phyloP scores from a whole-genome alignment of 768 basidiomycete genomes.

The Pholiota conissans region DNA sequence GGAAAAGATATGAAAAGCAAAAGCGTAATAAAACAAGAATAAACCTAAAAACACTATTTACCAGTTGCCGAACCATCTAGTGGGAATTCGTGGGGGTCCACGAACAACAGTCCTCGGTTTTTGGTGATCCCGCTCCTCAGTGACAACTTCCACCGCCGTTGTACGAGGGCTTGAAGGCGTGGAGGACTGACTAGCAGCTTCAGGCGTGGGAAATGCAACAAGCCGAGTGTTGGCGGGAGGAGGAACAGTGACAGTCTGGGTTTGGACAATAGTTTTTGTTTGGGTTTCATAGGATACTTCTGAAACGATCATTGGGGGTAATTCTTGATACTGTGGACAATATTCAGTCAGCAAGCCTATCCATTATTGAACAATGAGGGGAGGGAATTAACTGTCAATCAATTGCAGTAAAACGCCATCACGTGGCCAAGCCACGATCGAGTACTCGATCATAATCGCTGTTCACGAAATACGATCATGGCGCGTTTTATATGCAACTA shows the following conservation, averaged over 20 bases:
- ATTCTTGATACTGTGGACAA: constrained; percentile 42
- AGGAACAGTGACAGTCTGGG: constrained; percentile 68
- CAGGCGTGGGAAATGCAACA: constrained; percentile 72
- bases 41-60: constrained; percentile 30
- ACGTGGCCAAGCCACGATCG: constrained; percentile 39
- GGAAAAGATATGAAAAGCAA: constrained; percentile 31
- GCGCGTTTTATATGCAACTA: constrained; percentile 37
- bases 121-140: constrained; percentile 56
- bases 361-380: constrained; percentile 15
- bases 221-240: constrained; percentile 78
- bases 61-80: constrained; percentile 65
- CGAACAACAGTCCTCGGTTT: constrained; percentile 43
- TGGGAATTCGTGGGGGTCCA: constrained; percentile 48
- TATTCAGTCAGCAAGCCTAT: constrained; percentile 30
- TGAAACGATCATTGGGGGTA: constrained; percentile 45
- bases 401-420: constrained; percentile 33
- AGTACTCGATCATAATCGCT: constrained; percentile 30
- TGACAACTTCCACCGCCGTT: constrained; percentile 67
- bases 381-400: constrained; percentile 32
- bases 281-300: constrained; percentile 54
- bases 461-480: constrained; percentile 28
- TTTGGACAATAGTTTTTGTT: constrained; percentile 66
- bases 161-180: constrained; percentile 70
- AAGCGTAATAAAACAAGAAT: constrained; percentile 22
- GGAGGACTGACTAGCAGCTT: constrained; percentile 55